A percentile compares a stretch with the other conserved stretches of the same genome.
Conservation (phyloP, 2,329 filamentous ascomycete species). For the Beauveria scarabaeidicola region DNA sequence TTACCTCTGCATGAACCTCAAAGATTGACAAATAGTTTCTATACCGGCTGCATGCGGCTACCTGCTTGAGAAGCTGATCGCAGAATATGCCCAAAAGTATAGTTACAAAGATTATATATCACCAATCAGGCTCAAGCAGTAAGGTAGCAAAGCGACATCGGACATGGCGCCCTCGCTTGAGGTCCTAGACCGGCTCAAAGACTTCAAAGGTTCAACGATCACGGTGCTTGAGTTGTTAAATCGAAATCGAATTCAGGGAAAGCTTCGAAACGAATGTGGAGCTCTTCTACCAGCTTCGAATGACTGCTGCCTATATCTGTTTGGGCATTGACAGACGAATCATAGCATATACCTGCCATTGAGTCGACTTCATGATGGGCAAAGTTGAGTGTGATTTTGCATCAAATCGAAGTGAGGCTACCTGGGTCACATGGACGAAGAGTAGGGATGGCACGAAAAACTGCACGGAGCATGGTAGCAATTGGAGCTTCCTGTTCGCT, state of each 20-base stretch:
- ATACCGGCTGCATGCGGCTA: background rate
- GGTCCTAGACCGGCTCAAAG: background rate
- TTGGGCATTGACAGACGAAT: too few relatives aligned
- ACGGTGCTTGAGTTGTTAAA: background rate
- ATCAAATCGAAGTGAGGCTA: background rate
- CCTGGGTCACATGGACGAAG: background rate
- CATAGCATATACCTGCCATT: background rate
- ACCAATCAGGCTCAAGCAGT: background rate
- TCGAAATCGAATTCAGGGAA: too few relatives aligned
- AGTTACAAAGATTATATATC: background rate
- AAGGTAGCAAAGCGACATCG: background rate
- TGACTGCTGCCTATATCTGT: background rate
- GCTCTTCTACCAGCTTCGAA: too few relatives aligned
- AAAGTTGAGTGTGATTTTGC: background rate
- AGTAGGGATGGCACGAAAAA: background rate
- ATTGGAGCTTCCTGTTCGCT: background rate
- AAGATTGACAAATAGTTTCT: background rate
- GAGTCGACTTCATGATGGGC: background rate
- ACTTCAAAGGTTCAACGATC: background rate
- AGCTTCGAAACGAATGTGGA: too few relatives aligned
- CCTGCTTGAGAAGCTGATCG: background rate
- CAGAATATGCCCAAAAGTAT: background rate
- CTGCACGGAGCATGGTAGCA: background rate
- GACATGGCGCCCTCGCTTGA: background rate
- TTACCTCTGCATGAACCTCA: background rate